phyloP scores from a whole-genome alignment of 139 green algal species.

The Eudorina sp. region DNA sequence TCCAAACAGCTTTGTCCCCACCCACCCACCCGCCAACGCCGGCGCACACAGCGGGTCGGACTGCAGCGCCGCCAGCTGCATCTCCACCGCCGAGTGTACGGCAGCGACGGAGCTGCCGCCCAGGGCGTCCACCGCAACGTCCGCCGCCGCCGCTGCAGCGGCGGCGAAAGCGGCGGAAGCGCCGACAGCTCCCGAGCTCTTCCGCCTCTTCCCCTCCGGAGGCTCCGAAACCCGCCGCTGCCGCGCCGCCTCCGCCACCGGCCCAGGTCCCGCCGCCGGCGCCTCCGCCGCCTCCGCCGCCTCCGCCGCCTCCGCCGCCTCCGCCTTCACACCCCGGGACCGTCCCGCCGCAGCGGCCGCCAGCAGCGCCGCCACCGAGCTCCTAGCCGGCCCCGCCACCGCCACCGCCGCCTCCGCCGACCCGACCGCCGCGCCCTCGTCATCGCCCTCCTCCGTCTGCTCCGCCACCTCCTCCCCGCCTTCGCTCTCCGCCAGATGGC shows the following conservation, averaged over 20 bases:
- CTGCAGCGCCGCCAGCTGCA: constrained; percentile 10
- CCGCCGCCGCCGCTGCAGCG: background rate
- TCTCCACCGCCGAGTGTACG: background rate
- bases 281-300: background rate
- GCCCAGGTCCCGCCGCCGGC: background rate
- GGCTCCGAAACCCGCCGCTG: background rate
- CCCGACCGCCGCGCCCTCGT: background rate
- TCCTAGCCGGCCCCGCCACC: background rate
- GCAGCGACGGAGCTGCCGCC: background rate
- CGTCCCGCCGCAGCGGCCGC: background rate
- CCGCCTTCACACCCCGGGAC: too few species aligned
- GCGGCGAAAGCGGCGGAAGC: background rate
- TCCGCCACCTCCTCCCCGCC: background rate
- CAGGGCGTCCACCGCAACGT: background rate
- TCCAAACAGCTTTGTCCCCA: background rate
- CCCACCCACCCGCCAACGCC: constrained; percentile 27
- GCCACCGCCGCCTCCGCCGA: background rate
- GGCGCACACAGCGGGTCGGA: constrained; percentile 5
- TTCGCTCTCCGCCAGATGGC: background rate
- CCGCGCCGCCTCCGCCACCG: background rate
- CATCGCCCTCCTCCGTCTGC: background rate
- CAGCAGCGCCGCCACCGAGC: background rate
- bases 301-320: too few species aligned
- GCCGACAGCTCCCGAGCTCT: background rate
- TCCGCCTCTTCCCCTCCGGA: background rate